Evolutionary conservation across 139 green algal species (phyloP).

Genomic region (Chlamydomonas eustigma): DNA sequence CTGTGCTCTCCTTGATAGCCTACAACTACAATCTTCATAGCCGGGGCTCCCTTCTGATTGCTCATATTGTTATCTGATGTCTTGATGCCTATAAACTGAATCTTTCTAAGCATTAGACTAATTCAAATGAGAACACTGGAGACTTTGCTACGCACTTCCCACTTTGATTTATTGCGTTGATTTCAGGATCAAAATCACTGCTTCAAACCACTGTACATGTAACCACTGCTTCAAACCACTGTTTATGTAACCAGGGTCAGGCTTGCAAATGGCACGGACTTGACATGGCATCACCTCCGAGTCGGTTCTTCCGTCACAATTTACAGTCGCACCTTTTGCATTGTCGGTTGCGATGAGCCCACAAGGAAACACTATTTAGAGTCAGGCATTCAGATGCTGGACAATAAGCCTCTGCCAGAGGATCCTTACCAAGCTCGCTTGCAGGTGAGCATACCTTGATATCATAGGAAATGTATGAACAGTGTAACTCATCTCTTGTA

Average conservation of each 20-base stretch:
- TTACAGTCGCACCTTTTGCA: constrained; percentile 30
- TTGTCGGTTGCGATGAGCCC: constrained; percentile 21
- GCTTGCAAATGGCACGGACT: constrained; percentile 19
- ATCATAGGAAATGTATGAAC: too few species aligned
- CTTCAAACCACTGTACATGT: not conserved
- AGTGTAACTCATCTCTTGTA: too few species aligned
- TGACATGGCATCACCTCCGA: constrained; percentile 29
- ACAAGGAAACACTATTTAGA: not conserved
- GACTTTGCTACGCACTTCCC: too few species aligned
- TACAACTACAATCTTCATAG: too few species aligned
- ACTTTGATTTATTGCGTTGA: too few species aligned
- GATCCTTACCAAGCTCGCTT: not conserved
- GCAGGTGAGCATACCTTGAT: too few species aligned
- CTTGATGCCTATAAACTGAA: too few species aligned
- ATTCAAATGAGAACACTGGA: too few species aligned
- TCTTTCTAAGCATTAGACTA: too few species aligned
- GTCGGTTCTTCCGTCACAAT: constrained; percentile 23
- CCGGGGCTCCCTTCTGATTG: too few species aligned
- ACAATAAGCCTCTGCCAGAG: not conserved
- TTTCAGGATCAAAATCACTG: constrained; percentile 37
- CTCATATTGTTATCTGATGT: too few species aligned
- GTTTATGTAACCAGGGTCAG: constrained; percentile 32
- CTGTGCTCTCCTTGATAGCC: too few species aligned
- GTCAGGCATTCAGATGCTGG: not conserved
- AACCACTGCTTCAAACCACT: not conserved